Evolutionary conservation across 495 filamentous ascomycete species (phyloP).

Genomic region (Aspergillus panamensis): DNA sequence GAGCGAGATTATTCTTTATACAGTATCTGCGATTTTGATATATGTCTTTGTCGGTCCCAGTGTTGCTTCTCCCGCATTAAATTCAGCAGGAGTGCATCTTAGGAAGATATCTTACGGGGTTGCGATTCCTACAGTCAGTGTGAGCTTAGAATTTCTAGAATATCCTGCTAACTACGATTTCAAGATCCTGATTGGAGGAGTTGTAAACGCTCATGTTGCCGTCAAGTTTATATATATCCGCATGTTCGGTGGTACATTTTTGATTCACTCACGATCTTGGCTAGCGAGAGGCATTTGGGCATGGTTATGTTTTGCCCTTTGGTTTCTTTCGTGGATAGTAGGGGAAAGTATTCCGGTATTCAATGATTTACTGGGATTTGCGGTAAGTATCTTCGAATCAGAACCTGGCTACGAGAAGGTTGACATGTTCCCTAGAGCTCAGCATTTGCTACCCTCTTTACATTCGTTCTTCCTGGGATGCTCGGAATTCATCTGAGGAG

Average conservation of each 20-base stretch:
- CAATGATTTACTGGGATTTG: slow-evolving; percentile 57
- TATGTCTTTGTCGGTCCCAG: slow-evolving; percentile 68
- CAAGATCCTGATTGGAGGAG: slow-evolving; percentile 37
- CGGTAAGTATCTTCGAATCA: slow-evolving; percentile 27
- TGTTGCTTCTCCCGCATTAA: slow-evolving; percentile 69
- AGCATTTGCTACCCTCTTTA: not conserved
- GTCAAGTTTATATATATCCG: slow-evolving; percentile 65
- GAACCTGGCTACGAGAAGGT: not conserved
- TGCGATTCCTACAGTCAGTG: slow-evolving; percentile 61
- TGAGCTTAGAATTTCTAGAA: not conserved
- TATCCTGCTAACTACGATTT: not conserved
- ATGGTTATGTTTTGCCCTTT: slow-evolving; percentile 51
- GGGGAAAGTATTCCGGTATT: slow-evolving; percentile 72
- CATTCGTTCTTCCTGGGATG: not conserved
- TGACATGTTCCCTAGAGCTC: not conserved
- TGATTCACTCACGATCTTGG: slow-evolving; percentile 55
- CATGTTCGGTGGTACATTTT: slow-evolving; percentile 52
- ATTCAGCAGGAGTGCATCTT: slow-evolving; percentile 56
- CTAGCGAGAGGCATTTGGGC: slow-evolving; percentile 52
- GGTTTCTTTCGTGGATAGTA: slow-evolving; percentile 65
- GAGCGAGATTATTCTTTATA: slow-evolving; percentile 63
- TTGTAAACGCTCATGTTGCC: slow-evolving; percentile 60
- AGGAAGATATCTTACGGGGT: slow-evolving; percentile 72
- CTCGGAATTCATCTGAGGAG: not conserved
- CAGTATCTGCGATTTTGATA: slow-evolving; percentile 45